Conservation (phyloP, 1,284 basidiomycete species). For the Austroboletus novae-zelandiae region DNA sequence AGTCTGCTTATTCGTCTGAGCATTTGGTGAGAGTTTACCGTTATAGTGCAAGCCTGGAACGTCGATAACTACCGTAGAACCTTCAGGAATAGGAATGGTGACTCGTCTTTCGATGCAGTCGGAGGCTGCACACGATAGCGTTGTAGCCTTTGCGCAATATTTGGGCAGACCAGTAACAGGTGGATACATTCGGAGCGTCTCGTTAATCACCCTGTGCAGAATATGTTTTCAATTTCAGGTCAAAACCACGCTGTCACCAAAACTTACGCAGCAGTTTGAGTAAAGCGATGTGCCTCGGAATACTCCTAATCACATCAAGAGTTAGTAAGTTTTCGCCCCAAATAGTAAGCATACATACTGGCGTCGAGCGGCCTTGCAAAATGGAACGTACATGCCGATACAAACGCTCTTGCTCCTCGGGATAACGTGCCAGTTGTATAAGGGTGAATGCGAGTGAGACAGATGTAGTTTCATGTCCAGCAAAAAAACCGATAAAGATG, state of each 20-base stretch:
- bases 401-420: not conserved
- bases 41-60: not conserved
- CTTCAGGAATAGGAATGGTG: not conserved
- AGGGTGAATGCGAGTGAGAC: not conserved
- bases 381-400: not conserved
- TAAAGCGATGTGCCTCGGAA: not conserved
- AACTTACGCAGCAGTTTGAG: not conserved
- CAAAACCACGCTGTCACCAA: not conserved
- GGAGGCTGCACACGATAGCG: not conserved
- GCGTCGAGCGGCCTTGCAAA: not conserved
- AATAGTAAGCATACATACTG: not conserved
- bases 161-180: not conserved
- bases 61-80: not conserved
- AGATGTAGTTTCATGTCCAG: not conserved
- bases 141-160: not conserved
- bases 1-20: not conserved
- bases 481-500: not conserved
- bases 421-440: not conserved
- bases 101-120: not conserved
- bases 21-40: not conserved
- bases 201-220: not conserved
- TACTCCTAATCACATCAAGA: not conserved
- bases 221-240: not conserved
- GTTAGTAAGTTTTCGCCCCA: not conserved
- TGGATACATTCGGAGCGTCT: not conserved